Percentiles rank a stretch among this genome's conserved stretches.
Evolutionary conservation across 495 filamentous ascomycete genomes (phyloP).

Genomic region (Penicillium paxilli): DNA sequence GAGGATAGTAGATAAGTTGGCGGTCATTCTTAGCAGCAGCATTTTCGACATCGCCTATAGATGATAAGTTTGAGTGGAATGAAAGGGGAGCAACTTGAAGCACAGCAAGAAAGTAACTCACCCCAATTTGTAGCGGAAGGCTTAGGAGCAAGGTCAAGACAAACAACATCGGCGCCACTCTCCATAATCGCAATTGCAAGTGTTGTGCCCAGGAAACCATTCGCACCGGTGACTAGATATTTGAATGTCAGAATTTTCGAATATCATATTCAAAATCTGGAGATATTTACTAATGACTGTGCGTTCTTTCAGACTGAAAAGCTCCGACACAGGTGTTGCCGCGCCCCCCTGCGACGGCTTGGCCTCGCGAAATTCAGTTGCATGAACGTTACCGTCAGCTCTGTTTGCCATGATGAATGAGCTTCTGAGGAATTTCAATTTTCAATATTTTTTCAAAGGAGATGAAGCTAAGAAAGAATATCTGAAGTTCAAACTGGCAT

Average conservation of each 20-base stretch:
- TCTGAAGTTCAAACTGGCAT: no score
- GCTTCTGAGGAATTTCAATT: no score
- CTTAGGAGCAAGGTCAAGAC: constrained; percentile 56
- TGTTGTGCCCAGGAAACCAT: constrained; percentile 59
- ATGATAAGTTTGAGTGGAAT: no score
- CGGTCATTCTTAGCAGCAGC: constrained; percentile 26
- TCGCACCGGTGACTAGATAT: constrained; percentile 56
- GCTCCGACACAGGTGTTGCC: constrained; percentile 9
- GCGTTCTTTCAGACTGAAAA: constrained; percentile 13
- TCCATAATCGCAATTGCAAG: constrained; percentile 62
- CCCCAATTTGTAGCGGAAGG: constrained; percentile 26
- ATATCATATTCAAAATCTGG: not conserved
- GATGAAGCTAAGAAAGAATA: no score
- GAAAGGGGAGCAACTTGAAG: not conserved
- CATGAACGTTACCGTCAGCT: constrained; percentile 14
- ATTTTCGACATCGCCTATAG: constrained; percentile 48
- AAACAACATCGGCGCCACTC: constrained; percentile 57
- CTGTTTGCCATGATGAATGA: no score
- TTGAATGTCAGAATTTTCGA: not conserved
- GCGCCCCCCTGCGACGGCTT: constrained; percentile 14
- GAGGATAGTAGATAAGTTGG: constrained; percentile 51
- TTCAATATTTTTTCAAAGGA: no score
- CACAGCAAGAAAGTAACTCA: not conserved
- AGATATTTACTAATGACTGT: constrained; percentile 13
- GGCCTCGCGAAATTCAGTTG: constrained; percentile 5